Evolutionary conservation across 2,329 filamentous ascomycete genomes (phyloP).

Genomic region (Cladosporium sp.): DNA sequence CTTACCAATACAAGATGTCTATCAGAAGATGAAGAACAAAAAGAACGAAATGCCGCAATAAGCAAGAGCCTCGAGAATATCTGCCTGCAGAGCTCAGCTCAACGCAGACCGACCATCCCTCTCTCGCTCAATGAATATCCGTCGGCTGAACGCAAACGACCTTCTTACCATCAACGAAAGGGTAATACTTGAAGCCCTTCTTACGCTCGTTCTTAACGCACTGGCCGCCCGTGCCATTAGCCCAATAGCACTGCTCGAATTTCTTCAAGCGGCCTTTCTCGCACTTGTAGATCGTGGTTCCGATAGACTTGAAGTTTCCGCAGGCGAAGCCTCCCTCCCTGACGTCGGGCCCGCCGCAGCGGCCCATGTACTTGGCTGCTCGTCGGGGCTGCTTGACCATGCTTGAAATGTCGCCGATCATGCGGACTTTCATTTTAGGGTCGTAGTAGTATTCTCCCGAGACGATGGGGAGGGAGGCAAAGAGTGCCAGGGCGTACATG

Average conservation of each 20-base stretch:
- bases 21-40: no score
- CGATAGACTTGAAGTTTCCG: slow-evolving; percentile 1
- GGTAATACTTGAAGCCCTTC: slow-evolving; percentile 8
- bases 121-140: not conserved
- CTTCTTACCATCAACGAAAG: slow-evolving; percentile 1
- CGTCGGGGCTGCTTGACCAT: not conserved
- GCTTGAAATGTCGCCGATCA: not conserved
- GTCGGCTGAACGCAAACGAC: not conserved
- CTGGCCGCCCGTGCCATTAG: slow-evolving; percentile 3
- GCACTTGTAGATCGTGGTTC: slow-evolving; percentile 8
- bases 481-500: not conserved
- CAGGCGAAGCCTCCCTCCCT: not conserved
- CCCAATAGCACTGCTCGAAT: not conserved
- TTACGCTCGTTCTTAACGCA: slow-evolving; percentile 4
- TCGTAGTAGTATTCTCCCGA: not conserved
- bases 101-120: no score
- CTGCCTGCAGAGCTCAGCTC: no score
- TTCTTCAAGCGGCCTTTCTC: not conserved
- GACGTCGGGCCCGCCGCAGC: not conserved
- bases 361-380: not conserved
- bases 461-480: not conserved
- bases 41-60: no score
- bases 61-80: no score
- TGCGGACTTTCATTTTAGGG: slow-evolving; percentile 1
- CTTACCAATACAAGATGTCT: no score